Evolutionary conservation across 805 yeast genomes (phyloP), one percentile per base, ranked within the genome.

Genomic region (Saturnispora silvae): DNA sequence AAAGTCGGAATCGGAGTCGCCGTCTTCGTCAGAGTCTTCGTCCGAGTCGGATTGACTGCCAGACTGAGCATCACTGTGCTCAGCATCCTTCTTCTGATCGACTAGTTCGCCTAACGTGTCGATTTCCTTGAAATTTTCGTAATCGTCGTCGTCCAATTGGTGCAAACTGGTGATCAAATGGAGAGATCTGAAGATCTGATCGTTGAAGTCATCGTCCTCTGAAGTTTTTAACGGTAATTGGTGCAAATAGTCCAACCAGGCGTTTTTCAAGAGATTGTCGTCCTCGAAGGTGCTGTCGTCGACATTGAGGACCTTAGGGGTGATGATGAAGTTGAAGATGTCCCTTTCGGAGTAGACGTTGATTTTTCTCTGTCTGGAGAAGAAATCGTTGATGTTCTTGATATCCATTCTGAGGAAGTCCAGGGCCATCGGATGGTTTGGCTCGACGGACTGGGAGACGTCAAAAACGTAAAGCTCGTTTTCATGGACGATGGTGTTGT

Each of bases 331-430:
- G 51, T 75, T 76, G 62, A 89, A 92, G 17, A 92, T 68, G 23
- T 75, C 65, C 43, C 94, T 68, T 57, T 92, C 97, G 3, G 94
- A 74, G 48, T 81, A 81, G 13, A 84, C 80, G 35, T 72, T 70
- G 29, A 87, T 83, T 26, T 78, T 77, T 55, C 79, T 76, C 49
- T 70, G 71, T 43, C 77, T 68, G 41, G 68, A 67, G 51, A 92
- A 92, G 56, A 79, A 92, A 49, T 83, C 92, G 52, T 89, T 92
- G 18, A 89, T 83, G 53, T 92, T 92, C 57, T 89, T 92, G 53
- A 92, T 87, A 60, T 92, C 99, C 98, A 92, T 92, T 53, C 99
- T 68, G 42, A 92, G 61, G 55, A 92, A 92, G 56, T 92, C 97
- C 46, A 92, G 66, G 30, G 95, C 81, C 85, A 85, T 85, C 9